phyloP scores from a whole-genome alignment of 73 alveolate genomes.

The Paramecium biaurelia region DNA sequence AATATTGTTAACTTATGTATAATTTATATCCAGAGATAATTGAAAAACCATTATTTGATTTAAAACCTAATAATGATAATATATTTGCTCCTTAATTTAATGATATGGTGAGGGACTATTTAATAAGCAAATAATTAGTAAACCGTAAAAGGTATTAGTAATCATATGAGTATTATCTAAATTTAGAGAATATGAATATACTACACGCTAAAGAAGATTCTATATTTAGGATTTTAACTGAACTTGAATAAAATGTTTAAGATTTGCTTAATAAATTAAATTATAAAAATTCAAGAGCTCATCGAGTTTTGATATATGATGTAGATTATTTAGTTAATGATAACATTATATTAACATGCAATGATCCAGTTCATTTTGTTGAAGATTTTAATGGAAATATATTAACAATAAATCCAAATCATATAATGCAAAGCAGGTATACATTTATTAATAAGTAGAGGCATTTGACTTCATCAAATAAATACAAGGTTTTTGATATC shows the following conservation, averaged over 20 bases:
- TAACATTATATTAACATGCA: neutral
- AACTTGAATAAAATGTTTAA: neutral
- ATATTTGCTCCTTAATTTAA: neutral
- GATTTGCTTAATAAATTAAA: neutral
- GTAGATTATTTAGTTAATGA: neutral
- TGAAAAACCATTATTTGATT: neutral
- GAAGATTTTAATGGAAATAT: slow-evolving; percentile 16
- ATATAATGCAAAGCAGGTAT: neutral
- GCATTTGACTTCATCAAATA: neutral
- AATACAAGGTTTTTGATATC: neutral
- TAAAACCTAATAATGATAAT: neutral
- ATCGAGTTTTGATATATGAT: neutral
- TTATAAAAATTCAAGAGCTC: neutral
- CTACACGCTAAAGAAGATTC: neutral
- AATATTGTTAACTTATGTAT: neutral
- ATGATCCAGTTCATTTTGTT: slow-evolving; percentile 27
- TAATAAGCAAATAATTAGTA: neutral
- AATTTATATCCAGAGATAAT: neutral
- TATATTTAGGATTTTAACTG: neutral
- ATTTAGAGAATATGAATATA: neutral
- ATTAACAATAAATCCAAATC: neutral
- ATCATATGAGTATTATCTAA: neutral
- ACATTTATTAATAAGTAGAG: neutral
- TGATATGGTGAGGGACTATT: neutral
- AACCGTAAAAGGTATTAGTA: neutral